Base-by-base conservation (phyloP, 2,329 filamentous ascomycete genomes). In the Phialophora macrospora region DNA sequence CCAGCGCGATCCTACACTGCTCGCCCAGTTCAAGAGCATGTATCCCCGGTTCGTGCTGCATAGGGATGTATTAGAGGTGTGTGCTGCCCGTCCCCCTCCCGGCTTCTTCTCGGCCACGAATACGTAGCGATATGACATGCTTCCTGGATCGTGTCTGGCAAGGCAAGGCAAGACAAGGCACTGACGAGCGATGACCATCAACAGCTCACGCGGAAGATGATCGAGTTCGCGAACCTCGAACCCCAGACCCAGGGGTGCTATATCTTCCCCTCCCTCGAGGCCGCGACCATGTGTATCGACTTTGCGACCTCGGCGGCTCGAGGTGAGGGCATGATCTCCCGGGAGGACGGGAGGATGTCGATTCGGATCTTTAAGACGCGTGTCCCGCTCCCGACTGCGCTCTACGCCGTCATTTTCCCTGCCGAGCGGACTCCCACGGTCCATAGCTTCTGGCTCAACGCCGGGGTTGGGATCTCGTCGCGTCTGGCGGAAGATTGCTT, bases 381-480 rank as follows among this genome's bases (percentile, higher is more conserved):
- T 49, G 14, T 14, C 28, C 56, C 24, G 9, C 28, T n/a, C 8
- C 28, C 41, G 20, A 30, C 54, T 14, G 4, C 11, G n/a, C 8
- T 69, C n/a, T 65, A 59, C 30, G 62, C 62, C 6, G 66, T 70
- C 30, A 22, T 70, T 22, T 68, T 70, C 44, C 64, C 64, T 7
- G 30, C 41, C 32, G 63, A 51, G 14, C 38, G 14, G 1, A 49
- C 32, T 4, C 8, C 14, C 28, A 46, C 56, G 8, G 49, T 69
- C 3, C 32, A 41, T 17, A 52, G 38, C 4, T 67, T 70, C 56
- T 70, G 68, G 68, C 54, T 54, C 22, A 59, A 62, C 28, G 44
- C 68, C 3, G 67, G 68, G 17, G 46, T 58, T 4, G 68, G 68
- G 24, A 64, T 71, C 30, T 69, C 68, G 9, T 69, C 68, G 12